Percentiles rank a stretch among this genome's conserved stretches.
These are phyloP conservation scores for Sicyos edulis DNA, from an alignment of 306 rosid species.

Conservation along the genomic window DNA sequence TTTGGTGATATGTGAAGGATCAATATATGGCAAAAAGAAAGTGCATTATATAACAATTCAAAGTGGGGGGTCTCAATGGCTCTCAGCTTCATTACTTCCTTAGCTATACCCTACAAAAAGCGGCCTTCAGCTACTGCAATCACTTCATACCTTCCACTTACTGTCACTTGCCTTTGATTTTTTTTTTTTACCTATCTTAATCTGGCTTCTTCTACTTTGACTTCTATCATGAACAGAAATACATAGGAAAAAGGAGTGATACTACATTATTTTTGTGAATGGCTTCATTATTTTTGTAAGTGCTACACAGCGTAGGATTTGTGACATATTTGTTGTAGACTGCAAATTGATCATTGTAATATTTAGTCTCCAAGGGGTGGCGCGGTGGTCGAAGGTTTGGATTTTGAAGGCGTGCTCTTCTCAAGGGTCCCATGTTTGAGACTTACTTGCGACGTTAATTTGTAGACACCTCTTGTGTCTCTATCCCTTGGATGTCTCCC, in stretches of 20 bases:
- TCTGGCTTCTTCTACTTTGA: conserved; percentile 6
- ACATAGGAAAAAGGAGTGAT: neutral
- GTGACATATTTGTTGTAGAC: neutral
- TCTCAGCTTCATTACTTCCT: neutral
- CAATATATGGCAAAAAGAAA: conserved; percentile 12
- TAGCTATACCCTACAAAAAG: neutral
- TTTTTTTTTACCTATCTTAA: conserved; percentile 8
- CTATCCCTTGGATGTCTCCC: no score
- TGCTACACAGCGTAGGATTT: neutral
- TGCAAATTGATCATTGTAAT: neutral
- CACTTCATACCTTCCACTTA: conserved; percentile 2
- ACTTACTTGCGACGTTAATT: no score
- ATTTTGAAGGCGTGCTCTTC: no score
- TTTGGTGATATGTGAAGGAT: conserved; percentile 15
- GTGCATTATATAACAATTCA: neutral
- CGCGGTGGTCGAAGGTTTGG: no score
- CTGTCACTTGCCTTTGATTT: neutral
- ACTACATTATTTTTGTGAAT: neutral
- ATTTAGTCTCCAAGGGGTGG: no score
- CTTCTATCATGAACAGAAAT: neutral
- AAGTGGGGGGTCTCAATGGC: conserved; percentile 17
- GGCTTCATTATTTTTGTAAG: neutral
- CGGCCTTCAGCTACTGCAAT: conserved; percentile 3
- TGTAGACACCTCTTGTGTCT: no score
- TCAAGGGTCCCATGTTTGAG: no score